phyloP scores from a whole-genome alignment of 495 filamentous ascomycete species.

The Penicillium ochrochloron region DNA sequence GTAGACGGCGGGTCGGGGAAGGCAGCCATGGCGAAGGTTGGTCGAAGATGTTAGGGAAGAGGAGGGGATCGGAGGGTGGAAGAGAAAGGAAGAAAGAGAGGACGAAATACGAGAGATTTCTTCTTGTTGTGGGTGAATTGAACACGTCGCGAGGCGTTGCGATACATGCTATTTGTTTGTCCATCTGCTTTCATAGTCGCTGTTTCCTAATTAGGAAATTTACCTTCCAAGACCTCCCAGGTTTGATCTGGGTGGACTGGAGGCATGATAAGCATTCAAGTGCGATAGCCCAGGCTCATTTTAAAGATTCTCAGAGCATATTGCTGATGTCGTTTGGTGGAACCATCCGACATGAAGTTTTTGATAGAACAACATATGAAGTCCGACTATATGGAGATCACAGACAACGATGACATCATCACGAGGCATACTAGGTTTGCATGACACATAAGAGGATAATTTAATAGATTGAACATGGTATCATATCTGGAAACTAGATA shows the following conservation, averaged over 20 bases:
- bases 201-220: neutral
- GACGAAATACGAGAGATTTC: neutral
- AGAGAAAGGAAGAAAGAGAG: neutral
- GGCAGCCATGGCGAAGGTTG: neutral
- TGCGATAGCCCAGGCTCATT: neutral
- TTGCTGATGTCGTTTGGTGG: neutral
- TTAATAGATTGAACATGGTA: neutral
- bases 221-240: neutral
- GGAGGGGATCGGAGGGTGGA: neutral
- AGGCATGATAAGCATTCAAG: neutral
- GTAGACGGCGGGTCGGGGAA: neutral
- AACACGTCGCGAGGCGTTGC: neutral
- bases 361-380: neutral
- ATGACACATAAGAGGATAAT: neutral
- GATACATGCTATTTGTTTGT: neutral
- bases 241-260: neutral
- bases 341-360: neutral
- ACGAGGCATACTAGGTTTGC: neutral
- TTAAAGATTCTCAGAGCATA: neutral
- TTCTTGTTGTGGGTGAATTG: neutral
- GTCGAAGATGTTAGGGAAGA: neutral
- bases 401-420: neutral
- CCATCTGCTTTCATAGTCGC: neutral
- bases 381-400: neutral
- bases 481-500: constrained; percentile 4